These are phyloP conservation scores for Penicillium sp. DNA, from an alignment of 2,329 filamentous ascomycete genomes.

Conservation along the genomic window DNA sequence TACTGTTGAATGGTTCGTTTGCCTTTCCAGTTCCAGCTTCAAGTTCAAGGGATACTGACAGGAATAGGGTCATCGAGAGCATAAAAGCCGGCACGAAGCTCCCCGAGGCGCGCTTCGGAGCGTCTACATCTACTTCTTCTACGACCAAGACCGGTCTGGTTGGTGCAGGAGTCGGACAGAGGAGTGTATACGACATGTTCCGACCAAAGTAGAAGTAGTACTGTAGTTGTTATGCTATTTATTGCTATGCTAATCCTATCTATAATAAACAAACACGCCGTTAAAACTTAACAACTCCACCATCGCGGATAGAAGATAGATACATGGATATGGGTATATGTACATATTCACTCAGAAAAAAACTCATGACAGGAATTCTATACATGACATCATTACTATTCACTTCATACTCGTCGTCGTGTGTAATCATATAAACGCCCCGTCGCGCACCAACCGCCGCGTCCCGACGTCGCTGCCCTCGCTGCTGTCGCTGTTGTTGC, in stretches of 20 bases:
- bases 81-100: constrained; percentile 70
- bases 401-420: background rate
- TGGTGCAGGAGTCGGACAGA: constrained; percentile 56
- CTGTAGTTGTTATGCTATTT: too few species aligned
- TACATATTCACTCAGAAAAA: background rate
- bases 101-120: constrained; percentile 68
- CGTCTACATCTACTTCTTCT: constrained; percentile 21
- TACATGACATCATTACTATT: background rate
- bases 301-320: background rate
- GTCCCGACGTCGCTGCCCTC: constrained; percentile 8
- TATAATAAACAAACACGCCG: too few species aligned
- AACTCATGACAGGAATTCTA: background rate
- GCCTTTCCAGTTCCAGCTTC: constrained; percentile 9
- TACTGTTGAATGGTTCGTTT: constrained; percentile 68
- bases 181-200: constrained; percentile 59
- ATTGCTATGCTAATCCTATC: too few species aligned
- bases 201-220: background rate
- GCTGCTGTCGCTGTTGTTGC: constrained; percentile 10
- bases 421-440: constrained; percentile 9
- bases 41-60: too few species aligned
- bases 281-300: background rate
- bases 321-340: background rate
- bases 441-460: constrained; percentile 7
- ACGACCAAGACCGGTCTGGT: background rate
- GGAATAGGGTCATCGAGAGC: constrained; percentile 75